Percentiles rank a stretch among this genome's conserved stretches.
phyloP scores from a whole-genome alignment of 306 rosid species.

The Oemleria cerasiformis region DNA sequence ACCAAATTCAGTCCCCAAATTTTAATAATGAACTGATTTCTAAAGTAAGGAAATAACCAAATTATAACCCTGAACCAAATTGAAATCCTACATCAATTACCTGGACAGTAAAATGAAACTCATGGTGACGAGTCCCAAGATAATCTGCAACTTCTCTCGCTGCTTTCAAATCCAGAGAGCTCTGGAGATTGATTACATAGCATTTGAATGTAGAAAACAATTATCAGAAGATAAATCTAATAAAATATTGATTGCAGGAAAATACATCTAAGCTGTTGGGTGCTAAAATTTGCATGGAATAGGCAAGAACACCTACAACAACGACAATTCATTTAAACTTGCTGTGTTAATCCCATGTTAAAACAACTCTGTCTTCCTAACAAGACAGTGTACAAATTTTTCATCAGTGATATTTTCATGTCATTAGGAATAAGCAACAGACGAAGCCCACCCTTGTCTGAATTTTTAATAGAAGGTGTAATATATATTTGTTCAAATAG shows the following conservation, averaged over 20 bases:
- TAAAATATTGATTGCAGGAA: not conserved
- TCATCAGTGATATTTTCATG: not conserved
- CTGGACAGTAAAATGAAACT: constrained; percentile 95
- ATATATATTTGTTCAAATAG: not conserved
- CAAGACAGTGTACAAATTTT: not conserved
- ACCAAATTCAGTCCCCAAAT: not conserved
- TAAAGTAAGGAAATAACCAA: not conserved
- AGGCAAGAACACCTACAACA: not conserved
- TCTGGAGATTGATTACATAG: constrained; percentile 45
- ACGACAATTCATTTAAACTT: not conserved
- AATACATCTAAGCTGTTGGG: not conserved
- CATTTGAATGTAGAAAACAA: constrained; percentile 14
- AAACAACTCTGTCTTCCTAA: not conserved
- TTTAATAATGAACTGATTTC: not conserved
- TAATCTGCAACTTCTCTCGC: constrained; percentile 95
- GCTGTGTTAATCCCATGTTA: not conserved
- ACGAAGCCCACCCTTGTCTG: constrained; percentile 7
- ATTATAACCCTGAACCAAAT: constrained; percentile 1
- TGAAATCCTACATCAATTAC: constrained; percentile 28
- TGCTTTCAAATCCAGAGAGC: constrained; percentile 91
- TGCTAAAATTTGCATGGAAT: not conserved
- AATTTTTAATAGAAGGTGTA: not conserved
- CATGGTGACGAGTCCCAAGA: constrained; percentile 87
- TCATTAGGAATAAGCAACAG: not conserved
- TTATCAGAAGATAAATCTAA: not conserved